Conservation (phyloP, 1,139 yeast genomes). For the Saccharomycopsis crataegensis region DNA sequence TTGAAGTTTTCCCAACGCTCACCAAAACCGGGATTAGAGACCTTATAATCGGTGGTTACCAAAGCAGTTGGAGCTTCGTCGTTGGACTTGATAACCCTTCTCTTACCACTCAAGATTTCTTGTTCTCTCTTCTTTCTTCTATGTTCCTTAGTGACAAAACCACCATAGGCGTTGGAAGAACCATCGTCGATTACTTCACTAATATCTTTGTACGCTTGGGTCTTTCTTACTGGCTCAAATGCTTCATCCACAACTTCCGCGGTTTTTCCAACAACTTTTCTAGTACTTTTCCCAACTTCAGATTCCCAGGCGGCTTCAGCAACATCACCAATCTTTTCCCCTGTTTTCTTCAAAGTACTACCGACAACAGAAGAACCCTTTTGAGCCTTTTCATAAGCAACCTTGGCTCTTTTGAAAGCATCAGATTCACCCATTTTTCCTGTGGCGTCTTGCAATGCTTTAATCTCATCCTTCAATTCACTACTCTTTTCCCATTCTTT, state of each 20-base stretch:
- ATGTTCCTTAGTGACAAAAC: conserved; percentile 79
- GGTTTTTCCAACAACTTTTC: conserved; percentile 71
- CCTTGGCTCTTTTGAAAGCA: conserved; percentile 87
- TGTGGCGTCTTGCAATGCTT: conserved; percentile 93
- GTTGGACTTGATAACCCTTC: conserved; percentile 61
- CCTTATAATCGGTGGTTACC: conserved; percentile 75
- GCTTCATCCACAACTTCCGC: conserved; percentile 76
- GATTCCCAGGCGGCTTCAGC: conserved; percentile 97
- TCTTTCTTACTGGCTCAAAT: conserved; percentile 89
- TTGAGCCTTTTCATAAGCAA: conserved; percentile 84
- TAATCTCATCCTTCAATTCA: conserved; percentile 87
- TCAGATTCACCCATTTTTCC: conserved; percentile 93
- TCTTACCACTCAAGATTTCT: conserved; percentile 54
- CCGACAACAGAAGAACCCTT: conserved; percentile 78
- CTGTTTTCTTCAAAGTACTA: conserved; percentile 77
- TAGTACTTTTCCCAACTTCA: conserved; percentile 80
- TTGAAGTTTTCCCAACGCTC: conserved; percentile 67
- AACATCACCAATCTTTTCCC: conserved; percentile 86
- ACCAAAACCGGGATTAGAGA: conserved; percentile 61
- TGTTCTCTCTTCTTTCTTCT: conserved; percentile 69
- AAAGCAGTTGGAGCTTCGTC: conserved; percentile 83
- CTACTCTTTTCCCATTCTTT: conserved; percentile 84
- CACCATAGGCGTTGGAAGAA: conserved; percentile 82
- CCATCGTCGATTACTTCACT: conserved; percentile 91
- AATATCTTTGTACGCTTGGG: conserved; percentile 84